These are phyloP conservation scores for Glarea lozoyensis DNA, from an alignment of 495 filamentous ascomycete genomes.

Conservation along the genomic window DNA sequence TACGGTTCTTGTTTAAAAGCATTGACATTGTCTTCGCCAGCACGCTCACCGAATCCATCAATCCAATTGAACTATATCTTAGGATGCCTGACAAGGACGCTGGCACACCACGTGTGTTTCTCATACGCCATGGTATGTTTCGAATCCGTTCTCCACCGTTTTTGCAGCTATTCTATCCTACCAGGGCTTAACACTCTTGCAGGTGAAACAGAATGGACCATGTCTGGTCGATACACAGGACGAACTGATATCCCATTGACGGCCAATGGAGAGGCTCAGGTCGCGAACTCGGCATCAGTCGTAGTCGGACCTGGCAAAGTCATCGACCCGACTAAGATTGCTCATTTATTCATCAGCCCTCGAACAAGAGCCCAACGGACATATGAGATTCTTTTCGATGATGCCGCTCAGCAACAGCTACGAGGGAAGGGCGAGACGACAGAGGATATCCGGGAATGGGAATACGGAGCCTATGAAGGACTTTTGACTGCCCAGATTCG, in stretches of 20 bases:
- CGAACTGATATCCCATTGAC: slow-evolving; percentile 65
- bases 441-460: slow-evolving; percentile 65
- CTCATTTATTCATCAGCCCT: slow-evolving; percentile 64
- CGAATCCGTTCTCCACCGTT: not conserved
- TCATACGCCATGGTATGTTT: slow-evolving; percentile 55
- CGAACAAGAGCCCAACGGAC: slow-evolving; percentile 62
- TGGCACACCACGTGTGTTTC: slow-evolving; percentile 62
- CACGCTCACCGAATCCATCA: not conserved
- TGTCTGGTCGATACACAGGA: slow-evolving; percentile 71
- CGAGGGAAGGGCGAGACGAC: slow-evolving; percentile 47
- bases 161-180: not conserved
- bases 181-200: not conserved
- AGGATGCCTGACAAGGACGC: slow-evolving; percentile 39
- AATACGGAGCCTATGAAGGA: slow-evolving; percentile 74
- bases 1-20: not conserved
- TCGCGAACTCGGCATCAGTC: slow-evolving; percentile 54
- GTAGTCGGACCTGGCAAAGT: slow-evolving; percentile 60
- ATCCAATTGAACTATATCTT: too few relatives aligned
- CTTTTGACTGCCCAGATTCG: slow-evolving; percentile 55
- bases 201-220: slow-evolving; percentile 76
- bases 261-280: slow-evolving; percentile 57
- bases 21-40: not conserved
- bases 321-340: slow-evolving; percentile 60
- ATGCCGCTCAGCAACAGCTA: slow-evolving; percentile 22
- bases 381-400: slow-evolving; percentile 60